A percentile compares a stretch with the other conserved stretches of the same genome.
phyloP scores from a whole-genome alignment of 257 asterid genomes.

The Capsicum chinense region DNA sequence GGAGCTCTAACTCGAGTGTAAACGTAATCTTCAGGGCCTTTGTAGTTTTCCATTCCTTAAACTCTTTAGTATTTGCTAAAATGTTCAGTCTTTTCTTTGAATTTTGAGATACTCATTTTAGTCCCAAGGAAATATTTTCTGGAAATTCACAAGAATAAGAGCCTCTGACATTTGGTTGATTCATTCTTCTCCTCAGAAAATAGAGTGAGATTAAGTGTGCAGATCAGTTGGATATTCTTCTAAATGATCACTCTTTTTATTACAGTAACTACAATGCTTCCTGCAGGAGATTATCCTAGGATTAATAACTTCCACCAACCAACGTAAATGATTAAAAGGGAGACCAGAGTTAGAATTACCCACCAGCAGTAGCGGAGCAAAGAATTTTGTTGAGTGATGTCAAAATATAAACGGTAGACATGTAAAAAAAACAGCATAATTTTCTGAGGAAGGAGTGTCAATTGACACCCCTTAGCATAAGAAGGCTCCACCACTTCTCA shows the following conservation, averaged over 20 bases:
- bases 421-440: not conserved
- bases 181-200: not conserved
- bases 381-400: not conserved
- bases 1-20: constrained; percentile 5
- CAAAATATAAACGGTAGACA: not conserved
- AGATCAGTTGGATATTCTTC: constrained; percentile 12
- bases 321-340: constrained; percentile 5
- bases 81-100: constrained; percentile 8
- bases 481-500: not conserved
- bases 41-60: no score
- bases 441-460: not conserved
- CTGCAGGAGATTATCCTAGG: constrained; percentile 16
- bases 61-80: not conserved
- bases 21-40: not conserved
- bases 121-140: constrained; percentile 17
- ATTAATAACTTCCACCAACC: constrained; percentile 12
- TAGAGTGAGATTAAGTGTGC: not conserved
- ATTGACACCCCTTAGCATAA: not conserved
- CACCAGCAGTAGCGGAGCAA: not conserved
- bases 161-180: constrained; percentile 24
- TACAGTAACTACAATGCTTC: not conserved
- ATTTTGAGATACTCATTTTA: not conserved
- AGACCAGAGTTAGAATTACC: not conserved
- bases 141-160: not conserved
- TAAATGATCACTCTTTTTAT: constrained; percentile 3